phyloP scores from a whole-genome alignment of 2,329 filamentous ascomycete genomes.

The Phyllosticta paracitricarpa region DNA sequence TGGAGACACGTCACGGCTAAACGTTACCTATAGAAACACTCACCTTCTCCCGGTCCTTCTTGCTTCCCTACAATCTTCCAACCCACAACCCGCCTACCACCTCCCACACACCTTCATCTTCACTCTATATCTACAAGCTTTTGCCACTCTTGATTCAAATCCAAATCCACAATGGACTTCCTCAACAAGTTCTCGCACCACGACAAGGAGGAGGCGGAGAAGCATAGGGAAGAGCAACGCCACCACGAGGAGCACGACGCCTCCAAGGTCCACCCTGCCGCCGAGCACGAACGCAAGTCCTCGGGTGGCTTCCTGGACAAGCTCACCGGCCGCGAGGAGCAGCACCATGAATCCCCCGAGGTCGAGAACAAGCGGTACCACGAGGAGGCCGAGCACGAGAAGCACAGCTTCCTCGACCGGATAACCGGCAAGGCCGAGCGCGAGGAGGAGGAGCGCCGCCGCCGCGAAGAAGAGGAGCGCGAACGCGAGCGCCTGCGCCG shows the following conservation, averaged over 20 bases:
- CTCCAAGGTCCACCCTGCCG: slow-evolving; percentile 6
- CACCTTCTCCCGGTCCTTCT: not conserved
- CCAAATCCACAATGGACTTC: slow-evolving; percentile 1
- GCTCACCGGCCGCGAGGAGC: slow-evolving; percentile 4
- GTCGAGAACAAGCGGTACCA: slow-evolving; percentile 6
- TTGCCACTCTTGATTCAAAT: not conserved
- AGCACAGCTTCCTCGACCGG: slow-evolving; percentile 8
- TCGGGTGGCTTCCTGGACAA: slow-evolving; percentile 5
- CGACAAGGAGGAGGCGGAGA: not conserved
- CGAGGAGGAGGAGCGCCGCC: slow-evolving; percentile 3
- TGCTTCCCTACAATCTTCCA: not conserved
- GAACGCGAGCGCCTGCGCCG: slow-evolving; percentile 4
- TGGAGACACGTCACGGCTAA: not conserved
- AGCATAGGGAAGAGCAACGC: not conserved
- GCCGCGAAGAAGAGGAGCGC: slow-evolving; percentile 2
- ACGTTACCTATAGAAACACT: not conserved
- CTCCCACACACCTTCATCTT: not conserved
- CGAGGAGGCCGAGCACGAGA: slow-evolving; percentile 8
- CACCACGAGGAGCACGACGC: slow-evolving; percentile 5
- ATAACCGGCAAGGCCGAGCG: slow-evolving; percentile 9
- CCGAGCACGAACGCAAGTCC: slow-evolving; percentile 7
- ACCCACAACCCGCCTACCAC: not conserved
- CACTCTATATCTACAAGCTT: not conserved
- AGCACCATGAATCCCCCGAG: slow-evolving; percentile 6
- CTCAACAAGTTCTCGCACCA: slow-evolving; percentile 1